Percentiles rank a stretch among this genome's conserved stretches.
Conservation (phyloP, 2,329 filamentous ascomycete genomes). For the Neopestalotiopsis sp. region DNA sequence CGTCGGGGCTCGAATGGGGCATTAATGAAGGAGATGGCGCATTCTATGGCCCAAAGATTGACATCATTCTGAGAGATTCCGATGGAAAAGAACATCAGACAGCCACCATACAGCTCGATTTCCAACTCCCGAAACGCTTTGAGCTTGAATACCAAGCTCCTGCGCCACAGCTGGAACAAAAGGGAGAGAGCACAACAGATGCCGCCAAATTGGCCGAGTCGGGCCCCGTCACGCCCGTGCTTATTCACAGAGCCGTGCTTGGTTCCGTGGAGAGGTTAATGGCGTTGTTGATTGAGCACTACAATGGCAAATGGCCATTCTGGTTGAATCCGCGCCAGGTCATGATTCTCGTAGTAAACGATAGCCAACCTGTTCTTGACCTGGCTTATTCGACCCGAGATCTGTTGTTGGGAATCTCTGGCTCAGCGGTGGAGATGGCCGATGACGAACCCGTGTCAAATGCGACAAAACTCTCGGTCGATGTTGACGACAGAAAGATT, state of each 20-base stretch:
- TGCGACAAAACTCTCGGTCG: conserved; percentile 69
- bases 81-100: conserved; percentile 88
- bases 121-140: conserved; percentile 86
- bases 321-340: conserved; percentile 86
- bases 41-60: conserved; percentile 92
- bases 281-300: conserved; percentile 84
- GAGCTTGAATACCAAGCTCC: conserved; percentile 76
- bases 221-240: conserved; percentile 72
- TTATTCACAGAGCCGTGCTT: conserved; percentile 85
- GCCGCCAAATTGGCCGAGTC: conserved; percentile 52
- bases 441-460: conserved; percentile 49
- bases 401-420: conserved; percentile 51
- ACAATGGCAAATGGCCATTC: conserved; percentile 82
- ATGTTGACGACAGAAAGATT: conserved; percentile 70
- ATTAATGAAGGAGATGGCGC: conserved; percentile 84
- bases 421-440: conserved; percentile 38
- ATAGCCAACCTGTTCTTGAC: conserved; percentile 57
- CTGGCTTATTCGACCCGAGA: conserved; percentile 55
- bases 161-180: conserved; percentile 65
- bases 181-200: conserved; percentile 56
- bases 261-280: conserved; percentile 86
- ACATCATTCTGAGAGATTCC: conserved; percentile 80
- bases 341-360: conserved; percentile 75
- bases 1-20: conserved; percentile 71
- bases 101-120: conserved; percentile 88